Conservation (phyloP, 139 green algal species). For the Tetradesmus obliquus region DNA sequence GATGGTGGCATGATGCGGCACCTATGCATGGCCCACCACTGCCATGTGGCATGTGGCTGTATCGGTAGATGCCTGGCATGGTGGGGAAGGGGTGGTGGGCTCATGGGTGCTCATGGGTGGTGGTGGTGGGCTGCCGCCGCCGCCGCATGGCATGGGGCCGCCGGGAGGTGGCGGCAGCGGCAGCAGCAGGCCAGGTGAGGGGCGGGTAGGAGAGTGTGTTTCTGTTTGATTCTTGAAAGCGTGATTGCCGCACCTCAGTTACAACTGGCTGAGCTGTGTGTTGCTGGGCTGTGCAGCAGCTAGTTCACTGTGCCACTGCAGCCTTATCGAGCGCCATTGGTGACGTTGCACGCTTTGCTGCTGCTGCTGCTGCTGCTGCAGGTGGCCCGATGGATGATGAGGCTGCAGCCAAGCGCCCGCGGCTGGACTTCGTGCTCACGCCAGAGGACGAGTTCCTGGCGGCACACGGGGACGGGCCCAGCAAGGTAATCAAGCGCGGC, state of each 20-base stretch:
- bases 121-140: background rate
- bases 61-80: background rate
- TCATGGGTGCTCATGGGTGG: background rate
- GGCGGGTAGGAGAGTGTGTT: too few species aligned
- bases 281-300: too few species aligned
- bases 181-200: background rate
- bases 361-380: conserved; percentile 11
- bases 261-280: too few species aligned
- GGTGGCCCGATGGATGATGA: background rate
- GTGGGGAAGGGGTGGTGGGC: background rate
- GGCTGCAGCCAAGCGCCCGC: conserved; percentile 22
- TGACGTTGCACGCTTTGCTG: background rate
- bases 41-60: background rate
- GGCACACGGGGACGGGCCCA: conserved; percentile 36
- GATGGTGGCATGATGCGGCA: too few species aligned
- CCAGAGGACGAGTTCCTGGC: conserved; percentile 86
- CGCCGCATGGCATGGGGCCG: background rate
- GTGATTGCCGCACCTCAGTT: too few species aligned
- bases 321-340: too few species aligned
- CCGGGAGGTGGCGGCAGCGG: too few species aligned
- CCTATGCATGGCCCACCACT: background rate
- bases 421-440: conserved; percentile 78
- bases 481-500: conserved; percentile 21
- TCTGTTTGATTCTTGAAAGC: too few species aligned
- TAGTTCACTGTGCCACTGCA: too few species aligned